phyloP scores from a whole-genome alignment of 495 filamentous ascomycete genomes.

The Astrothelium subdiscretum region DNA sequence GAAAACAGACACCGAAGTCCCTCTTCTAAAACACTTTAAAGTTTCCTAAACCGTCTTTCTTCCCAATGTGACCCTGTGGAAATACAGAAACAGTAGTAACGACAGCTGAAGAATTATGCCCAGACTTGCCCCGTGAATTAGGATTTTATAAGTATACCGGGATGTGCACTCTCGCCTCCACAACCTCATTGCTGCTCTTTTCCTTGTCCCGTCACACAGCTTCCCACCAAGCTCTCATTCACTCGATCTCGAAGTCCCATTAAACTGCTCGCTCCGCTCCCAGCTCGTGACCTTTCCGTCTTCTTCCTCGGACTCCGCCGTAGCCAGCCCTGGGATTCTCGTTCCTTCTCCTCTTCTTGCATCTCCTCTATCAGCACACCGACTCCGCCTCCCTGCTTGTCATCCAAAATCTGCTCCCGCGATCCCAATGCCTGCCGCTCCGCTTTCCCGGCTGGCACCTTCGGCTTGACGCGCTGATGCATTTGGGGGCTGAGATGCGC shows the following conservation, averaged over 20 bases:
- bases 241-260: slow-evolving; percentile 32
- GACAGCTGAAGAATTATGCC: not conserved
- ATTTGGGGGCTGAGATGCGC: not conserved
- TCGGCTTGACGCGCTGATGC: not conserved
- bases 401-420: slow-evolving; percentile 19
- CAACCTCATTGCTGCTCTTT: not conserved
- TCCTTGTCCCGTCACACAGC: not conserved
- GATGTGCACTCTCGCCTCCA: too few species aligned
- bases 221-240: slow-evolving; percentile 28
- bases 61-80: not conserved
- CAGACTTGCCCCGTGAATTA: not conserved
- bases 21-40: not conserved
- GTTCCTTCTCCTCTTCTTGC: slow-evolving; percentile 18
- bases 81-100: not conserved
- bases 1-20: not conserved
- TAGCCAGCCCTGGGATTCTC: slow-evolving; percentile 4
- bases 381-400: slow-evolving; percentile 13
- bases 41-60: not conserved
- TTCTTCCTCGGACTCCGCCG: slow-evolving; percentile 24
- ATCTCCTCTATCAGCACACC: slow-evolving; percentile 21
- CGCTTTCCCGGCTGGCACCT: slow-evolving; percentile 17
- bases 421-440: slow-evolving; percentile 16
- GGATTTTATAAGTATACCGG: not conserved
- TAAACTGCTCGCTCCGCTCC: slow-evolving; percentile 17
- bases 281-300: slow-evolving; percentile 16